Evolutionary conservation across 495 filamentous ascomycete genomes (phyloP), one percentile per base, ranked within the genome.

Genomic region (Tetracladium setigerum): DNA sequence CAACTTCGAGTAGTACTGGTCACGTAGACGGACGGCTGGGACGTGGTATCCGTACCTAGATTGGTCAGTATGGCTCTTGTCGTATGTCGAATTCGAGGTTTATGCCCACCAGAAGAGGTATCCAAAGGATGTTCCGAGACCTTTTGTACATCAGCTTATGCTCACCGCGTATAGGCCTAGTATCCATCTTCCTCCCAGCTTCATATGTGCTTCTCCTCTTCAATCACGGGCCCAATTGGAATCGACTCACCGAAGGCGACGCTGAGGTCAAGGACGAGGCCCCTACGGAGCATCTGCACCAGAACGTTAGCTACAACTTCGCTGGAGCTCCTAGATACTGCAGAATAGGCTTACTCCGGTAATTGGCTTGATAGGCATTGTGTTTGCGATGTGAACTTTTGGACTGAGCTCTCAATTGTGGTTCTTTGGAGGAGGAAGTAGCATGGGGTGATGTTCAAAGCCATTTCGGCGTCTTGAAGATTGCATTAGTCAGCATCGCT

Each of bases 21-120:
- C 86, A 58, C 86, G 86, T 64, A 69, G 73, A 60, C 84, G 84
- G 60, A 86, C 80, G 41, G 76, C 73, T 53, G 86, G 86, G 40
- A 89, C 75, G 71, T 91, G 86, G 70, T 81, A 89, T 61, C 86
- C 83, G 49, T 54, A 57, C 36, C 44, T 56, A 41, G 18, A 42
- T 17, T 38, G 13, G 40, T 39, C 22, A 46, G 17, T 14, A 16
- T 44, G 41, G 47, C 11, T 47, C 9, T 53, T 13, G 44, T 30
- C 30, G 31, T 27, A 24, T 15, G 32, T 22, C 27, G 35, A 31
- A 38, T 46, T 22, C 22, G 41, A 43, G 45, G 38, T n/a, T 30
- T 36, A 5, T 27, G 30, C 84, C 68, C 87, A 90, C 86, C 86
- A 90, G 68, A 73, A 90, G 62, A 79, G 71, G 67, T 85, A 89